Evolutionary conservation across 139 green algal species (phyloP), one percentile per base, ranked within the genome.

Genomic region (Ulvella scutata): DNA sequence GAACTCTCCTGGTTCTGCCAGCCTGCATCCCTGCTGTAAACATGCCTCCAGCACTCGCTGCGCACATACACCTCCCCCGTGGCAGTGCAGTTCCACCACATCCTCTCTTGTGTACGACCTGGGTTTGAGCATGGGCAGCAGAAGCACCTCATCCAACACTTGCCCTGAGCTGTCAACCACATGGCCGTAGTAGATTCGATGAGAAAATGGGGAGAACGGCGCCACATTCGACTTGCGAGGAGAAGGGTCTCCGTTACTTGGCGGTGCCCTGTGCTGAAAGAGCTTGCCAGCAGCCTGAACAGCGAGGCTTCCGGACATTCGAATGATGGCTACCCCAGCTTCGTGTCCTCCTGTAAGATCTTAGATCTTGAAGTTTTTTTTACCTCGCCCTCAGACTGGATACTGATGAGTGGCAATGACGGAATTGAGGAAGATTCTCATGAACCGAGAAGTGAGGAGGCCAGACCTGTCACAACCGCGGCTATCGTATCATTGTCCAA

Each of bases 71-170:
- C 78, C 80, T 34, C 94, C 92, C 9, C 94, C 94, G 80, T 99
- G 94, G 4, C 80, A 88, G 75, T 99, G 94, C 3, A 99, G 61
- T 83, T 99, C 94, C 0, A 98, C 78, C 20, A 99, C 94, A 76
- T 99, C 94, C 77, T 99, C 94, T 4, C 84, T 61, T 0, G 94
- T 99, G 85, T 96, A 99, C 0, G 91, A 97, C 31, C 87, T 83
- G 0, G 90, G 92, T 0, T 75, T 82, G 37, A 88, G 85, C 88
- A 98, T 96, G 21, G 79, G 78, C 28, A 97, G 67, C 67, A 88
- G 17, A 44, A 98, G 79, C 59, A 92, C 87, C 83, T 67, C 51
- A 26, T 67, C 51, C 6, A 67, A n/a, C 13, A 29, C 20, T 13
- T 29, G 31, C n/a, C 62, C 33, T 39, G 62, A 38, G 20, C 7